Base-by-base conservation (phyloP, 1,284 basidiomycete genomes). In the Marasmius sp. region DNA sequence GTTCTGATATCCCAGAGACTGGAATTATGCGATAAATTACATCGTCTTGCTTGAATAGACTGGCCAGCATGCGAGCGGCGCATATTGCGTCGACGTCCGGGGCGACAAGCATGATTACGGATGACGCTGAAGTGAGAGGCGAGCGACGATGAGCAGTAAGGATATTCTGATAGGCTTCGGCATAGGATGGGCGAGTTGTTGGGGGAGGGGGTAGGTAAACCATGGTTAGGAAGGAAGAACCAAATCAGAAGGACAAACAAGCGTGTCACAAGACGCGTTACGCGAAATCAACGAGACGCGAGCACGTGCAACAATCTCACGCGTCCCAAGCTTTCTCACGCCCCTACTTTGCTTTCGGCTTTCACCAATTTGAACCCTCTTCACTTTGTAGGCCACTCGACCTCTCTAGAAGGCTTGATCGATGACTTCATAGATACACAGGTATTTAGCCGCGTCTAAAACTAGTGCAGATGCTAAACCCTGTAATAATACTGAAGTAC, bases 61-160 rank as follows among this genome's bases (percentile, higher is more conserved):
- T 88, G n/a, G 90, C 89, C 51, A 99, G 84, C 83, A 98, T 95
- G 53, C 90, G 85, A 5, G 92, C 87, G 6, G 94, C 95, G 75
- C 93, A 96, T 6, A 97, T 78, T 14, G 93, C 92, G 76, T 97
- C 95, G 52, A 96, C 92, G 71, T 96, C 93, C 11, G 94, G 92
- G 3, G 94, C 88, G 52, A 93, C 92, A 64, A 97, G 87, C 61
- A 97, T 84, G 66, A 94, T 85, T 57, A 96, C 88, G 0, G 91
- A 92, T 8, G 91, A 88, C 0, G 91, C 92, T 6, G 92, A 88
- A 6, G 88, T 86, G 49, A 85, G 78, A 1, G 91, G 89, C 0
- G 89, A 88, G 47, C 90, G 84, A n/a, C 93, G 84, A 65, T 92
- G 88, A 0, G 85, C 74, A 14, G 85, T 80, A 18, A 96, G 79